A percentile compares a stretch with the other conserved stretches of the same genome.
Evolutionary conservation across 108 stramenopile genomes (phyloP).

Genomic region (Pseudonitzschia pungens): DNA sequence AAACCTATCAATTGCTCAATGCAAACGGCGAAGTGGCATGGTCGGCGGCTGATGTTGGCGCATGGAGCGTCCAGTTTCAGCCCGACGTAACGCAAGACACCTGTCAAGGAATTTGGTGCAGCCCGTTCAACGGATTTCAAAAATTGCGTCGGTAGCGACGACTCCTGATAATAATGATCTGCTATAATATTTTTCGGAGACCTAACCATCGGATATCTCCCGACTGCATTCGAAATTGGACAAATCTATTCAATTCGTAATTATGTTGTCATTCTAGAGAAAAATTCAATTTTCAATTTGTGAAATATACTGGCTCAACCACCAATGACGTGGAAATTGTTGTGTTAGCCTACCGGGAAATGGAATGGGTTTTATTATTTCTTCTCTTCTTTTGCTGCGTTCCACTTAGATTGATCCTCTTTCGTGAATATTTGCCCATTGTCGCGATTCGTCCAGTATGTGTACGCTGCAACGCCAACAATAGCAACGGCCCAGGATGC

Average conservation of each 20-base stretch:
- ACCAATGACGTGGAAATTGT: no score
- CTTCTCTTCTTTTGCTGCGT: slow-evolving; percentile 29
- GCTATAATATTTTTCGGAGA: no score
- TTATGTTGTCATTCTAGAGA: no score
- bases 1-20: slow-evolving; percentile 65
- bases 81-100: slow-evolving; percentile 87
- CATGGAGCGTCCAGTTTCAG: slow-evolving; percentile 90
- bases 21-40: slow-evolving; percentile 51
- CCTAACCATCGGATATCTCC: no score
- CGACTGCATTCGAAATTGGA: no score
- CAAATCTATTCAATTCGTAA: no score
- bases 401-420: slow-evolving; percentile 46
- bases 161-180: background rate
- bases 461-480: slow-evolving; percentile 32
- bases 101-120: slow-evolving; percentile 87
- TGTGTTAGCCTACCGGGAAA: no score
- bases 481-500: slow-evolving; percentile 38
- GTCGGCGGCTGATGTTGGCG: slow-evolving; percentile 73
- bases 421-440: slow-evolving; percentile 48
- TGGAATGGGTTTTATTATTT: background rate
- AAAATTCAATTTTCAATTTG: background rate
- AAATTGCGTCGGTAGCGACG: slow-evolving; percentile 30
- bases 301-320: background rate
- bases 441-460: slow-evolving; percentile 41
- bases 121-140: slow-evolving; percentile 82